phyloP scores from a whole-genome alignment of 306 rosid genomes.

The Gastrolobium bilobum region DNA sequence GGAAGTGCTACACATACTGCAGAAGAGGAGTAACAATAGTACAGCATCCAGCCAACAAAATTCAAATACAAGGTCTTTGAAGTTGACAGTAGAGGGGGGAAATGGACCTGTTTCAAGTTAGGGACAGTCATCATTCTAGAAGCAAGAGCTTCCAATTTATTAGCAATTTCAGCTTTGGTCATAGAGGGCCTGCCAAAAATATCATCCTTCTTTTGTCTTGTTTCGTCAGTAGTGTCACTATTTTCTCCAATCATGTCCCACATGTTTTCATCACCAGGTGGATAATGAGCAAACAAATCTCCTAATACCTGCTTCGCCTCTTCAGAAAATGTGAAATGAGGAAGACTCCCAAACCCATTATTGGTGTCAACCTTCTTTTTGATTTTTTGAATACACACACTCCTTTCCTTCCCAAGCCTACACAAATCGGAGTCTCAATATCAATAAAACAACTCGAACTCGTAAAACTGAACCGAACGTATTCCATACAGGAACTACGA shows the following conservation, averaged over 20 bases:
- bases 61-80: constrained; percentile 30
- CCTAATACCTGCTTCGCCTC: constrained; percentile 58
- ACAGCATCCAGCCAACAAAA: constrained; percentile 48
- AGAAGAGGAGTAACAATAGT: constrained; percentile 39
- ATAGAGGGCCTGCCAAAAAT: constrained; percentile 65
- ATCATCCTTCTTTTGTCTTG: constrained; percentile 50
- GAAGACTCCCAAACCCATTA: constrained; percentile 33
- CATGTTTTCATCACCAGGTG: constrained; percentile 74
- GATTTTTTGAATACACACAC: constrained; percentile 55
- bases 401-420: constrained; percentile 61
- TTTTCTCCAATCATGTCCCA: constrained; percentile 40
- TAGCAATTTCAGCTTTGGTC: constrained; percentile 62
- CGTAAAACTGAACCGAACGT: constrained; percentile 8
- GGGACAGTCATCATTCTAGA: constrained; percentile 49
- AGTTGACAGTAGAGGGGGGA: not conserved
- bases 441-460: constrained; percentile 7
- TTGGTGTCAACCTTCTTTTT: constrained; percentile 41
- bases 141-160: constrained; percentile 58
- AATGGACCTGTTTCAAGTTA: constrained; percentile 66
- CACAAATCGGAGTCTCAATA: constrained; percentile 45
- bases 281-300: constrained; percentile 67
- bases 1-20: constrained; percentile 28
- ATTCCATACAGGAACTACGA: constrained; percentile 39
- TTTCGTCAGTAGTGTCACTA: constrained; percentile 19
- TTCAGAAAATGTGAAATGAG: constrained; percentile 66